Conservation (phyloP, 805 yeast genomes). For the Nakazawaea wickerhamii region DNA sequence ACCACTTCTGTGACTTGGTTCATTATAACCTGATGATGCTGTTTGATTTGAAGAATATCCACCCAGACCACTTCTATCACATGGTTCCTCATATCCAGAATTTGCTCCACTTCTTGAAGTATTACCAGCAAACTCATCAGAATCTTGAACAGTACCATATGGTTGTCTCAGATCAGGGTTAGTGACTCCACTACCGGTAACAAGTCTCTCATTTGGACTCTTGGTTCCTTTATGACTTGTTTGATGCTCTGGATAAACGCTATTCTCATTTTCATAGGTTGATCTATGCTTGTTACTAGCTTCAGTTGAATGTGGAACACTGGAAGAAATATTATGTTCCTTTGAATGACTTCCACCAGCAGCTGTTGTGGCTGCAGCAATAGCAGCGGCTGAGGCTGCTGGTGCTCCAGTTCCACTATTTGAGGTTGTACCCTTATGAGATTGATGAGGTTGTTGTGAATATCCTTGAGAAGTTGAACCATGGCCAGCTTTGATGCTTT, state of each 20-base stretch:
- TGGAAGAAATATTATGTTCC: background rate
- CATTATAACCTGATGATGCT: no score
- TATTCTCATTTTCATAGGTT: conserved; percentile 5
- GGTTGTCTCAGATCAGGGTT: conserved; percentile 7
- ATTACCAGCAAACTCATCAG: background rate
- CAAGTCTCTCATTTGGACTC: conserved; percentile 4
- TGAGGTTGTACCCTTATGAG: background rate
- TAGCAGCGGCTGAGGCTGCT: background rate
- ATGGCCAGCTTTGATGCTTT: conserved; percentile 7
- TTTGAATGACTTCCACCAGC: background rate
- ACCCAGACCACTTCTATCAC: background rate
- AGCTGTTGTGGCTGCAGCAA: background rate
- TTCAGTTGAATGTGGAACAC: conserved; percentile 9
- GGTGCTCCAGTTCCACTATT: background rate
- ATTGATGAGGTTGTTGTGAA: background rate
- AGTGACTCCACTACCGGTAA: conserved; percentile 9
- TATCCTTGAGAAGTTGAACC: conserved; percentile 1
- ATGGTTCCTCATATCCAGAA: no score
- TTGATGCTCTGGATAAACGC: conserved; percentile 10
- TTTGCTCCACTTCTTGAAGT: background rate
- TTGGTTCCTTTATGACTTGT: background rate
- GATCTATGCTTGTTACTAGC: conserved; percentile 1
- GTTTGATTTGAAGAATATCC: no score
- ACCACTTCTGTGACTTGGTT: background rate
- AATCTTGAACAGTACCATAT: conserved; percentile 2